phyloP scores from a whole-genome alignment of 495 filamentous ascomycete genomes.

The Letharia lupina region DNA sequence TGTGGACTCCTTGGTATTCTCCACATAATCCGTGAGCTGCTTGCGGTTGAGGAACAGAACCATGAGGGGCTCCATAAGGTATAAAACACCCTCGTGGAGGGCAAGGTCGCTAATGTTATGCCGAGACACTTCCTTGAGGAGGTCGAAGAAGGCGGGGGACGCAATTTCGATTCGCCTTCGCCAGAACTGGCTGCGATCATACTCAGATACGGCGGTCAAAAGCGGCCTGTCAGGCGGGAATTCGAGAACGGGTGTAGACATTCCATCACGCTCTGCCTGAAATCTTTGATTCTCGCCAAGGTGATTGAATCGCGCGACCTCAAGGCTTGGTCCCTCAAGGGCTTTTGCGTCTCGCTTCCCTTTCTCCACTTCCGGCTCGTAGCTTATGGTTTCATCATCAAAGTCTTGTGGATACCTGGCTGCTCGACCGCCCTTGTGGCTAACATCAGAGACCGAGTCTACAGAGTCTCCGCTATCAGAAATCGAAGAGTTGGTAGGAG shows the following conservation, averaged over 20 bases:
- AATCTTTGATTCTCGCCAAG: background rate
- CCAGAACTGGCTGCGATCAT: constrained; percentile 14
- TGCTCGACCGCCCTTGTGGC: background rate
- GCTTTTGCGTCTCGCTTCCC: background rate
- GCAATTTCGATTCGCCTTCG: constrained; percentile 14
- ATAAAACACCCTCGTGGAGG: constrained; percentile 10
- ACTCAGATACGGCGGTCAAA: background rate
- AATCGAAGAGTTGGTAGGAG: constrained; percentile 1
- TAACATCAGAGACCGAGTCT: background rate
- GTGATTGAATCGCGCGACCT: background rate
- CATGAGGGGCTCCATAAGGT: constrained; percentile 21
- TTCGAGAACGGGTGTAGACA: background rate
- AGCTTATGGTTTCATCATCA: background rate
- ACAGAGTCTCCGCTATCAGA: background rate
- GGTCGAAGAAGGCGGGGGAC: constrained; percentile 15
- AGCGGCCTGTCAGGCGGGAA: constrained; percentile 5
- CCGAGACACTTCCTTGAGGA: constrained; percentile 4
- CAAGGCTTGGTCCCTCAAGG: background rate
- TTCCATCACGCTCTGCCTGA: background rate
- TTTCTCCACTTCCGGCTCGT: background rate
- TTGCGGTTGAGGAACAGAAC: constrained; percentile 21
- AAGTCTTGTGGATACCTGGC: background rate
- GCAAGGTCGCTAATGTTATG: constrained; percentile 10
- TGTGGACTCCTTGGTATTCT: background rate
- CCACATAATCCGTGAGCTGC: constrained; percentile 7